These are phyloP conservation scores for Xylariaceae sp. DNA, from an alignment of 2,329 filamentous ascomycete genomes.

Conservation along the genomic window DNA sequence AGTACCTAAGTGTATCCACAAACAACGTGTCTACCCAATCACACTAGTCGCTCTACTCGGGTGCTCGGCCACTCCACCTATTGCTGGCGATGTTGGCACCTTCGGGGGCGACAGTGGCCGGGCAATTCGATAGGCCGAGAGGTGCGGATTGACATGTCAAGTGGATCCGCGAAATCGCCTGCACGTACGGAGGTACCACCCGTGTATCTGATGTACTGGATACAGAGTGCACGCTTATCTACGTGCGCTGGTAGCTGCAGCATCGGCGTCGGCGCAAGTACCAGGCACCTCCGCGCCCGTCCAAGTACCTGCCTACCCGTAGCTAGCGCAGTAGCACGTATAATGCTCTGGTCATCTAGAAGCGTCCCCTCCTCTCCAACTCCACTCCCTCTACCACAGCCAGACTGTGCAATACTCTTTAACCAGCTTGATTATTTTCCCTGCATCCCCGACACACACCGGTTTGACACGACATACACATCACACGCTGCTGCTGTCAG, in stretches of 20 bases:
- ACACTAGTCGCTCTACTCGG: too few species aligned
- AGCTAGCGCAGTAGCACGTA: not conserved
- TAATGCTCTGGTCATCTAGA: not conserved
- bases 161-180: not conserved
- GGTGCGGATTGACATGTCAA: not conserved
- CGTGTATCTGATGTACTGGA: not conserved
- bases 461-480: slow-evolving; percentile 19
- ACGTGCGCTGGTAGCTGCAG: not conserved
- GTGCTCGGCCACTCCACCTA: too few species aligned
- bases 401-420: not conserved
- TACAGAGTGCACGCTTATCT: not conserved
- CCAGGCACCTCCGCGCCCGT: not conserved
- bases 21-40: too few species aligned
- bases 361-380: not conserved
- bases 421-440: slow-evolving; percentile 17
- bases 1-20: too few species aligned
- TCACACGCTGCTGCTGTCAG: slow-evolving; percentile 18
- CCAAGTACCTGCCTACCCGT: not conserved
- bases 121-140: too few species aligned
- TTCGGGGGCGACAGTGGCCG: too few species aligned
- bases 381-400: not conserved
- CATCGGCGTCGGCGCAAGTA: not conserved
- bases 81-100: too few species aligned
- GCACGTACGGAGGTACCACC: not conserved
- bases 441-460: slow-evolving; percentile 12